Base-by-base conservation (phyloP, 352 stramenopile species). In the Globisporangium takayamanum region DNA sequence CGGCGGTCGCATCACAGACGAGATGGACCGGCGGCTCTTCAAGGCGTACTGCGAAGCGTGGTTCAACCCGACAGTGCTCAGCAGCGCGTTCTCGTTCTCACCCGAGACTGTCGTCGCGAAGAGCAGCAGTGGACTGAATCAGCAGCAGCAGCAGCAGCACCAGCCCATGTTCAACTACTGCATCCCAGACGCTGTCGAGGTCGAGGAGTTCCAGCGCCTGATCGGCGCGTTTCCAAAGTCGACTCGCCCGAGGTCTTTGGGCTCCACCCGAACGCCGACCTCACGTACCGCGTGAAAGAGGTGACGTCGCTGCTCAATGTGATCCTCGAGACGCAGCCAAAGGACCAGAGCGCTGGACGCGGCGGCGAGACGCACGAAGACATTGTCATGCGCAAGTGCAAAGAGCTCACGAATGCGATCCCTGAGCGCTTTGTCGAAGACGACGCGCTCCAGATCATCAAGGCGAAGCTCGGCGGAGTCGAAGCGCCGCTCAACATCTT, bases 241-340 rank as follows among this genome's bases (percentile, higher is more conserved):
- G 83, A 93, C 52, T 89, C 78, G n/a, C 81, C 84, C 0, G 84
- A 93, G 50, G 81, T 93, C 14, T 93, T 93, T 63, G 84, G 84
- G 0, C 57, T 93, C 37, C 84, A 93, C 39, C 79, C 77, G 42
- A 93, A 93, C 51, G 84, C 84, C 16, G 79, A 93, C 47, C 62
- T 93, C 11, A 88, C 84, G 16, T 92, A 86, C 52, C 76, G 79
- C 1, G 78, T 90, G n/a, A 89, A 92, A 54, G 79, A 93, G 68
- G 79, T 88, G 0, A 75, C 69, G 14, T 72, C 68, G 2, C 55
- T 93, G 11, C 55, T 93, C 7, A 69, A 76, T 30, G 79, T 74
- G 8, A 80, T 93, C 33, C 57, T 84, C 11, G 78, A 87, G 51
- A 93, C 80, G 3, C 82, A 91, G 44, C 81, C 81, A 7, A 84